phyloP scores from a whole-genome alignment of 805 yeast species.

The Yueomyces sp. region DNA sequence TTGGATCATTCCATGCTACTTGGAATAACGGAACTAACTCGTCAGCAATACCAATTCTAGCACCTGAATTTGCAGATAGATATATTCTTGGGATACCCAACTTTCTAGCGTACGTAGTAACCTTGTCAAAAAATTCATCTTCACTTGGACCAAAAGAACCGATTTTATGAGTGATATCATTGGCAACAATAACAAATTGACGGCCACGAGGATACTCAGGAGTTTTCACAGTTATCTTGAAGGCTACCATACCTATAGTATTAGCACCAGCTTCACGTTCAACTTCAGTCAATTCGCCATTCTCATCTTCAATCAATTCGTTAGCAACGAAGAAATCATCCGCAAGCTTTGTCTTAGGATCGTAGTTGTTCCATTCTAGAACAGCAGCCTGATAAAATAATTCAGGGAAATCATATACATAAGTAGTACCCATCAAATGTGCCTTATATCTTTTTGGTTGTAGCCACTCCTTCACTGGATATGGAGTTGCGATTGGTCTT shows the following conservation, averaged over 20 bases:
- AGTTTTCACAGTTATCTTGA: slow-evolving; percentile 79
- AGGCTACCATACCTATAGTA: slow-evolving; percentile 94
- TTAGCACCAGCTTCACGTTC: slow-evolving; percentile 95
- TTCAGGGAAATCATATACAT: slow-evolving; percentile 98
- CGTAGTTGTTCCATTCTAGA: slow-evolving; percentile 68
- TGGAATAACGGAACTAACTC: slow-evolving; percentile 80
- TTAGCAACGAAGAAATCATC: slow-evolving; percentile 65
- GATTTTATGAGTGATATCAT: slow-evolving; percentile 93
- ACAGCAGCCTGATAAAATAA: slow-evolving; percentile 85
- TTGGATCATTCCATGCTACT: slow-evolving; percentile 83
- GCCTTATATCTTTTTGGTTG: slow-evolving; percentile 99
- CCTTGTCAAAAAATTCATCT: slow-evolving; percentile 82
- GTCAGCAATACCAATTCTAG: slow-evolving; percentile 96
- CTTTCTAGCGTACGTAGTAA: slow-evolving; percentile 81
- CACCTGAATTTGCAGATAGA: slow-evolving; percentile 97
- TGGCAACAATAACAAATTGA: slow-evolving; percentile 83
- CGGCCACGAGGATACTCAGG: slow-evolving; percentile 97
- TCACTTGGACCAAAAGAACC: slow-evolving; percentile 98
- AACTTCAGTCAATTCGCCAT: slow-evolving; percentile 68
- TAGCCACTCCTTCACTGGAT: slow-evolving; percentile 93
- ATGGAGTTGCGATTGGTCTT: slow-evolving; percentile 90
- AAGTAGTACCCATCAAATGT: slow-evolving; percentile 95
- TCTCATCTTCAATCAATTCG: slow-evolving; percentile 79
- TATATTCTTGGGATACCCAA: slow-evolving; percentile 92
- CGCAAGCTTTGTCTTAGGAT: slow-evolving; percentile 33